Conservation (phyloP, 1,284 basidiomycete genomes). For the Leccinum griseonigrum region DNA sequence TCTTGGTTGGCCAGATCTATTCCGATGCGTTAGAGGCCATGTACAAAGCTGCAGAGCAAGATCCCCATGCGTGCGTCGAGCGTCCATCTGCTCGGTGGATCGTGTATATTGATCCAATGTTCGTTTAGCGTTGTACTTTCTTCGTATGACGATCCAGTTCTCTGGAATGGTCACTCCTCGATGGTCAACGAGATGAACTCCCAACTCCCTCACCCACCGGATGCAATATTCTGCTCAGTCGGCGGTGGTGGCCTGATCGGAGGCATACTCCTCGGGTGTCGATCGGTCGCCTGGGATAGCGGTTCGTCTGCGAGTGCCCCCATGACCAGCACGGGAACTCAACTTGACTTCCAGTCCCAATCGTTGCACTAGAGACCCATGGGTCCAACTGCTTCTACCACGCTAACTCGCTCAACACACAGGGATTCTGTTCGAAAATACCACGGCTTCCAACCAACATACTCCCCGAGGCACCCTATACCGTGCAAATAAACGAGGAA, state of each 20-base stretch:
- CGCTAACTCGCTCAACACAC: slow-evolving; percentile 58
- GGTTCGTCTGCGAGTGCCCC: slow-evolving; percentile 39
- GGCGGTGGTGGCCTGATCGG: slow-evolving; percentile 71
- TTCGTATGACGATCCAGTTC: slow-evolving; percentile 61
- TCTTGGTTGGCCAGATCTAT: slow-evolving; percentile 55
- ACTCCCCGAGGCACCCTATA: slow-evolving; percentile 26
- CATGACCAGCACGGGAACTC: slow-evolving; percentile 5
- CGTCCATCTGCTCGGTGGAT: not conserved
- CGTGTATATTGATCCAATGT: not conserved
- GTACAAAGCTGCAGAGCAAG: slow-evolving; percentile 38
- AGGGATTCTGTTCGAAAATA: slow-evolving; percentile 37
- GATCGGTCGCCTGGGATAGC: slow-evolving; percentile 58
- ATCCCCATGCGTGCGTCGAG: slow-evolving; percentile 52
- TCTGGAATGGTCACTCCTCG: slow-evolving; percentile 74
- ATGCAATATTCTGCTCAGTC: slow-evolving; percentile 73
- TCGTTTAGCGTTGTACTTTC: slow-evolving; percentile 58
- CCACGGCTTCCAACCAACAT: slow-evolving; percentile 28
- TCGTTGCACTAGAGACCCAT: slow-evolving; percentile 64
- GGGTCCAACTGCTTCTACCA: slow-evolving; percentile 74
- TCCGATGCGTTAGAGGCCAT: slow-evolving; percentile 53
- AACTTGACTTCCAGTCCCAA: slow-evolving; percentile 45
- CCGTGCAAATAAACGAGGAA: slow-evolving; percentile 37
- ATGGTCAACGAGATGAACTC: slow-evolving; percentile 61
- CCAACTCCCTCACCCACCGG: slow-evolving; percentile 56
- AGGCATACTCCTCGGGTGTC: slow-evolving; percentile 65